Evolutionary conservation across 83 land plant genomes (phyloP).

Genomic region (Picea abies): DNA sequence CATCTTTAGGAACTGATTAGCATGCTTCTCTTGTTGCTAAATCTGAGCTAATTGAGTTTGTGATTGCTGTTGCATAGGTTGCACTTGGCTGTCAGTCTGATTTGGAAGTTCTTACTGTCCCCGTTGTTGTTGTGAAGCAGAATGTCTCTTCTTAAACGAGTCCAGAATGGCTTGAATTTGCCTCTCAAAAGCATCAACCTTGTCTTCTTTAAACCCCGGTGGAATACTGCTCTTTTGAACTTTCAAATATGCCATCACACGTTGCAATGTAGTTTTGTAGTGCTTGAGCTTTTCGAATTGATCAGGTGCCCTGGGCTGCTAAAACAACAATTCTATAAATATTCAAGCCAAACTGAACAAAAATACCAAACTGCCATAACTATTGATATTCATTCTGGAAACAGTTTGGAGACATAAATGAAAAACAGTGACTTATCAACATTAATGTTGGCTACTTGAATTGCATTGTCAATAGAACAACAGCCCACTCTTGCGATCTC

Average conservation of each 20-base stretch:
- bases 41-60: conserved; percentile 26
- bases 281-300: conserved; percentile 34
- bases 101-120: conserved; percentile 11
- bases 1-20: conserved; percentile 32
- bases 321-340: neutral
- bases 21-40: conserved; percentile 36
- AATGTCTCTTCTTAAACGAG: conserved; percentile 28
- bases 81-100: neutral
- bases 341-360: neutral
- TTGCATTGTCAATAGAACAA: neutral
- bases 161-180: conserved; percentile 19
- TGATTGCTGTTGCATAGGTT: conserved; percentile 18
- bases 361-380: neutral
- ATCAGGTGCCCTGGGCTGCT: conserved; percentile 18
- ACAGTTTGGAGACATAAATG: neutral
- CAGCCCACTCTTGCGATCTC: neutral
- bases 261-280: conserved; percentile 32
- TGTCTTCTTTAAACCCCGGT: conserved; percentile 36
- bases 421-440: neutral
- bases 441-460: neutral
- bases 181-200: conserved; percentile 29
- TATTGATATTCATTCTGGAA: neutral
- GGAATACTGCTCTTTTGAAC: conserved; percentile 34
- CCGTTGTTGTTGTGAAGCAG: conserved; percentile 20
- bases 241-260: conserved; percentile 34